phyloP scores from a whole-genome alignment of 2,329 filamentous ascomycete genomes.

The Aspergillus fructus region DNA sequence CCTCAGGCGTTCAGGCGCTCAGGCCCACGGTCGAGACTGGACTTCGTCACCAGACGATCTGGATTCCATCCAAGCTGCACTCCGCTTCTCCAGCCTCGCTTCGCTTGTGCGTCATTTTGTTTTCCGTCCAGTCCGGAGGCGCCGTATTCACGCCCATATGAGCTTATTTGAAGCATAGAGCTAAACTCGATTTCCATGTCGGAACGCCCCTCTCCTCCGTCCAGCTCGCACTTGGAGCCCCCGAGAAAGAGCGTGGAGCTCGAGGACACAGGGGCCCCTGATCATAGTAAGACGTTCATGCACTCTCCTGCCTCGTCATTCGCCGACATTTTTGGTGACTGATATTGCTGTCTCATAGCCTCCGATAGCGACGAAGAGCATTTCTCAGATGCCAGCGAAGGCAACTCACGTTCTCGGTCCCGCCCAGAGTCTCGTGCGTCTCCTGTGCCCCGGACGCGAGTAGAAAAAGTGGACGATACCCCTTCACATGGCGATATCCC shows the following conservation, averaged over 20 bases:
- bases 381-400: conserved; percentile 66
- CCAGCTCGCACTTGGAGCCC: conserved; percentile 50
- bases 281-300: conserved; percentile 47
- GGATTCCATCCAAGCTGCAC: conserved; percentile 3
- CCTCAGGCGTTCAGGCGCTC: conserved; percentile 15
- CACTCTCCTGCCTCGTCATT: neutral
- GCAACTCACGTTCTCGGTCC: conserved; percentile 38
- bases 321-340: conserved; percentile 8
- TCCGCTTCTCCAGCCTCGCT: neutral
- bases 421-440: conserved; percentile 46
- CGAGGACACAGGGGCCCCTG: conserved; percentile 57
- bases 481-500: conserved; percentile 62
- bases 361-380: conserved; percentile 60
- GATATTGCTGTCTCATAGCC: conserved; percentile 28
- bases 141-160: conserved; percentile 20
- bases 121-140: conserved; percentile 12
- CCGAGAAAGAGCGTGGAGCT: conserved; percentile 56
- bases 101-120: conserved; percentile 8
- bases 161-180: conserved; percentile 12
- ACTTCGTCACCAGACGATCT: conserved; percentile 13
- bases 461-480: conserved; percentile 61
- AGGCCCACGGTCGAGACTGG: neutral
- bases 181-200: conserved; percentile 32
- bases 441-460: conserved; percentile 60
- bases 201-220: conserved; percentile 35